These are phyloP conservation scores for Passalora sequoiae DNA, from an alignment of 2,329 filamentous ascomycete species.

Conservation along the genomic window DNA sequence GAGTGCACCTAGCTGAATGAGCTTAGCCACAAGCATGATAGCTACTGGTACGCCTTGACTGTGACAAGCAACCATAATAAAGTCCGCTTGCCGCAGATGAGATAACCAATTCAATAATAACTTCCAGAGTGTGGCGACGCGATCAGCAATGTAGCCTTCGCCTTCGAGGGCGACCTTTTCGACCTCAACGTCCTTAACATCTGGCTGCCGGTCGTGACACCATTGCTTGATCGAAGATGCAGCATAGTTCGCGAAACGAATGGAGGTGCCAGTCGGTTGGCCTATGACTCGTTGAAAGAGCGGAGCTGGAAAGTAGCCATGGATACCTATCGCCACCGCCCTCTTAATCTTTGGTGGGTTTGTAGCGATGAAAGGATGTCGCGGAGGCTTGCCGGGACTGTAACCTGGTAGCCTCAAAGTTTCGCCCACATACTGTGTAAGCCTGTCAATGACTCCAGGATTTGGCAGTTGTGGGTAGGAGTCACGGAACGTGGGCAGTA, in stretches of 20 bases:
- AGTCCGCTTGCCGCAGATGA: conserved; percentile 77
- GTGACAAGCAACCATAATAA: conserved; percentile 88
- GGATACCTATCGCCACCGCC: conserved; percentile 87
- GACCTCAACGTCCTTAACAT: conserved; percentile 73
- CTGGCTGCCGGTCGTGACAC: conserved; percentile 56
- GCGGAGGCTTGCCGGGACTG: conserved; percentile 37
- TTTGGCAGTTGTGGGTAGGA: conserved; percentile 55
- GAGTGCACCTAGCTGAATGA: conserved; percentile 85
- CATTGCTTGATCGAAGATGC: conserved; percentile 79
- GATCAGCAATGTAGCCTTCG: conserved; percentile 83
- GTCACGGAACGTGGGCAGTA: conserved; percentile 64
- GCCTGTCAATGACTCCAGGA: conserved; percentile 41
- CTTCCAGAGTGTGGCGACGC: conserved; percentile 91
- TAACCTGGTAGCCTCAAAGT: conserved; percentile 31
- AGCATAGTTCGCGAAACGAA: conserved; percentile 84
- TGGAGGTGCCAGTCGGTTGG: conserved; percentile 89
- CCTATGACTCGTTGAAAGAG: conserved; percentile 86
- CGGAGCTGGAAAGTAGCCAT: conserved; percentile 86
- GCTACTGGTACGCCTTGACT: conserved; percentile 93
- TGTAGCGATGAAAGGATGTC: conserved; percentile 65
- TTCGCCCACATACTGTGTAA: conserved; percentile 36
- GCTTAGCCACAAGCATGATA: conserved; percentile 84
- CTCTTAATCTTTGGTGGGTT: conserved; percentile 68
- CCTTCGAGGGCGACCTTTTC: conserved; percentile 93
- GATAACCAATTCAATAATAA: conserved; percentile 92